These are phyloP conservation scores for Auriculariales sp. DNA, from an alignment of 768 basidiomycete species.

Conservation along the genomic window DNA sequence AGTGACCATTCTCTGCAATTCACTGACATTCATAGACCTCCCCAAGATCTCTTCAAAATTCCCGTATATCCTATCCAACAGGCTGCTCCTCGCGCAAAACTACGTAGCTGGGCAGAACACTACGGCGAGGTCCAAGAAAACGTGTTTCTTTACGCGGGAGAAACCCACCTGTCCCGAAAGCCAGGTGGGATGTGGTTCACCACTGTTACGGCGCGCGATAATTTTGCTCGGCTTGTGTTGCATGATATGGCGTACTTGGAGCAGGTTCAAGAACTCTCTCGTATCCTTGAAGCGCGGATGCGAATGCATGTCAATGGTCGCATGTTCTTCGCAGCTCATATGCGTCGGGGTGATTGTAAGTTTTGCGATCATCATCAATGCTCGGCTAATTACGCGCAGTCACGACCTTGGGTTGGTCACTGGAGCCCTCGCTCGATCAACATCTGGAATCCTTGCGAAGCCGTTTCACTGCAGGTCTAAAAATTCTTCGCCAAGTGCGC, in stretches of 20 bases:
- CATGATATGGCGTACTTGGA: constrained; percentile 2
- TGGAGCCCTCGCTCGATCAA: no score
- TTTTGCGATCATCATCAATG: no score
- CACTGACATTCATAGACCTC: not conserved
- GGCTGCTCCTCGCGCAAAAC: not conserved
- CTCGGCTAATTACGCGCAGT: no score
- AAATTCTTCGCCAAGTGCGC: not conserved
- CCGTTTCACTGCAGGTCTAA: no score
- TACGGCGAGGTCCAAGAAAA: not conserved
- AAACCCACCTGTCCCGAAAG: constrained; percentile 4
- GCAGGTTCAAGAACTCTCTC: constrained; percentile 1
- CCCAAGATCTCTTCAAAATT: constrained; percentile 2
- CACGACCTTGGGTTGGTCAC: no score
- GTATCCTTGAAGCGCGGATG: constrained; percentile 2
- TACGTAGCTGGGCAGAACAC: not conserved
- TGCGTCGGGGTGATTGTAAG: constrained; percentile 9
- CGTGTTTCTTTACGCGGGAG: constrained; percentile 1
- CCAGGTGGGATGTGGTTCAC: constrained; percentile 2
- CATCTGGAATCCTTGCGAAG: no score
- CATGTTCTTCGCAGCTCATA: constrained; percentile 6
- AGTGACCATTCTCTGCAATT: no score
- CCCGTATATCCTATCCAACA: constrained; percentile 1
- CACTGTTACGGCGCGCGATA: not conserved
- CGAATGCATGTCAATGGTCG: not conserved
- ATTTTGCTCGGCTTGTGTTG: constrained; percentile 5